A percentile compares a stretch with the other conserved stretches of the same genome.
phyloP scores from a whole-genome alignment of 202 grass and related monocot species.

The Bolboschoenoplectus hybrid region DNA sequence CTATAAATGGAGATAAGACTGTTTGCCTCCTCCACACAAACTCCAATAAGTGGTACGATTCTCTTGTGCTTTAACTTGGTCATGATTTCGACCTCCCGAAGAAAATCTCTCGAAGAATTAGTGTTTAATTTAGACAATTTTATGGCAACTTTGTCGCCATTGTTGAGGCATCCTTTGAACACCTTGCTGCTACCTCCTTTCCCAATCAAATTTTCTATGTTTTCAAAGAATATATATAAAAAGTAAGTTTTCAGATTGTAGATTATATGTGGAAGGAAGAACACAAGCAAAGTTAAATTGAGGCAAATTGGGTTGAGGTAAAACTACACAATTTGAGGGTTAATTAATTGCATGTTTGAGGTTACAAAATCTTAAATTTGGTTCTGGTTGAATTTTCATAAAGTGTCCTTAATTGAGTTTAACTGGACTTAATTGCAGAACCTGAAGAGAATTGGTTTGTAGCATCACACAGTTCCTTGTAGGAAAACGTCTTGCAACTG shows the following conservation, averaged over 20 bases:
- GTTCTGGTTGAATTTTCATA: not conserved
- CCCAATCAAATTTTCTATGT: constrained; percentile 84
- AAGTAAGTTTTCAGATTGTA: not conserved
- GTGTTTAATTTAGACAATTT: constrained; percentile 68
- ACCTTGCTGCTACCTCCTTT: constrained; percentile 92
- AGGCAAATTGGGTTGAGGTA: not conserved
- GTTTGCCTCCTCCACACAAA: constrained; percentile 78
- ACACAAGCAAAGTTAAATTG: not conserved
- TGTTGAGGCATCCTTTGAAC: constrained; percentile 69
- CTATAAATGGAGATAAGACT: constrained; percentile 78
- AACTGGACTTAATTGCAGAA: constrained; percentile 25
- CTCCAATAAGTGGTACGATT: constrained; percentile 78
- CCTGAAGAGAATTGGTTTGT: constrained; percentile 83
- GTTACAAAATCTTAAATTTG: not conserved
- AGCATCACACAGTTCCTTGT: constrained; percentile 72
- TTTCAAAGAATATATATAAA: constrained; percentile 18
- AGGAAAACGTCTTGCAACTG: constrained; percentile 80
- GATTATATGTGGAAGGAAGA: not conserved
- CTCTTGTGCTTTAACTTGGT: constrained; percentile 66
- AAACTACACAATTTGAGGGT: not conserved
- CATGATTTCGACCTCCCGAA: constrained; percentile 88
- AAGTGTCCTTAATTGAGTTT: not conserved
- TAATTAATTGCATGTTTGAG: not conserved
- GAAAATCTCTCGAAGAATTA: constrained; percentile 75
- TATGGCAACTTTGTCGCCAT: constrained; percentile 66